These are phyloP conservation scores for Cladosporium sp. DNA, from an alignment of 2,329 filamentous ascomycete genomes.

Conservation along the genomic window DNA sequence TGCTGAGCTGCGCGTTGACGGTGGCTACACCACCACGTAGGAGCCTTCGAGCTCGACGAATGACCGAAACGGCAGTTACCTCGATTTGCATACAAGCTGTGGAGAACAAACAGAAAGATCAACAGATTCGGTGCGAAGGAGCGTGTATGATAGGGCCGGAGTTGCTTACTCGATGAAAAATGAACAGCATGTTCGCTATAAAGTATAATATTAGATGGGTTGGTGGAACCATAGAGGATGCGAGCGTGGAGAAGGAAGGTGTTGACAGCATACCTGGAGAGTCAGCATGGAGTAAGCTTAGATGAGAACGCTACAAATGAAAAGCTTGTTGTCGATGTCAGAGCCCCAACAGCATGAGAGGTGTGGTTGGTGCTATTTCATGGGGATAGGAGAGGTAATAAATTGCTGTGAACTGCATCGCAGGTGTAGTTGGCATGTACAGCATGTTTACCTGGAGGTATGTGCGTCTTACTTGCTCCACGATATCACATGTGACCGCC, in stretches of 20 bases:
- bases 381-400: background rate
- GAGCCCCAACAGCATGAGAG: background rate
- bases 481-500: background rate
- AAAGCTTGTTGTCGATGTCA: background rate
- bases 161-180: background rate
- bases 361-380: background rate
- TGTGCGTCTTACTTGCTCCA: background rate
- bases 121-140: background rate
- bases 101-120: background rate
- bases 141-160: background rate
- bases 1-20: conserved; percentile 47
- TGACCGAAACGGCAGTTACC: background rate
- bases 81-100: background rate
- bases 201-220: background rate
- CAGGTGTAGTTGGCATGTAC: background rate
- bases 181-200: background rate
- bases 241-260: background rate
- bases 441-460: background rate
- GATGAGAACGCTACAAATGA: background rate
- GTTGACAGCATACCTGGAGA: background rate
- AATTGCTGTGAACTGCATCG: background rate
- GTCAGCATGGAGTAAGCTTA: conserved; percentile 3
- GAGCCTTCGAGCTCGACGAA: background rate
- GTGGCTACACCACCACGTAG: conserved; percentile 46
- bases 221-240: background rate